Evolutionary conservation across 139 green algal genomes (phyloP), one percentile per base, ranked within the genome.

Genomic region (Chlorella sp.): DNA sequence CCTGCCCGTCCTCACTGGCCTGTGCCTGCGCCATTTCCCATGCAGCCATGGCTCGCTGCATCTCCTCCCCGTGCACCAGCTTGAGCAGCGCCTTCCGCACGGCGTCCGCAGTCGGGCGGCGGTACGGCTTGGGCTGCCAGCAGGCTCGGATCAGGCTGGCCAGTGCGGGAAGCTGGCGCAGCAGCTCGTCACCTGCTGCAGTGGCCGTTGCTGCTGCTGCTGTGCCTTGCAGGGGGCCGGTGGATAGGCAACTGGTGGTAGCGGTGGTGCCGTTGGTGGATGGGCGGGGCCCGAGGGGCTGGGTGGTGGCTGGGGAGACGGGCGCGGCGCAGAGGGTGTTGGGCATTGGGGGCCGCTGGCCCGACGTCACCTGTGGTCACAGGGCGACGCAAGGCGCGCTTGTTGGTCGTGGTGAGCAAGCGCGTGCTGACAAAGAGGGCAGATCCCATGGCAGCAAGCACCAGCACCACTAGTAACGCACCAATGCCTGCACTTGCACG

Each of bases 401-500:
- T 42, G 72, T 65, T 49, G 75, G 70, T 60, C 74, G 23, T 65
- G 17, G 20, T 29, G 59, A 5, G 59, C 59, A 31, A n/a, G n/a
- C n/a, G n/a, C n/a, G n/a, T n/a, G 20, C n/a, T 65, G 14, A 26
- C 5, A 5, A 29, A 65, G 59, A 65, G 59, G 5, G 5, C 5
- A 33, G 20, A 5, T 31, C 10, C 10, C 5, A 20, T 29, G 17
- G 59, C 5, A 29, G n/a, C 5, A 33, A 31, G 59, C 59, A 31
- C 5, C 14, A 33, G 17, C 5, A 55, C 10, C 42, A 55, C 59
- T 5, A 14, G 59, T 10, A 14, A 5, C 59, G 6, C 5, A 29
- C 23, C 24, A 29, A 14, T 26, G 59, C 5, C n/a, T 10, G 14
- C 5, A 33, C 5, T 29, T 31, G 86, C 81, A 92, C 89, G 62